Conservation (phyloP, 768 basidiomycete species). For the Dacryopinax spathularia region DNA sequence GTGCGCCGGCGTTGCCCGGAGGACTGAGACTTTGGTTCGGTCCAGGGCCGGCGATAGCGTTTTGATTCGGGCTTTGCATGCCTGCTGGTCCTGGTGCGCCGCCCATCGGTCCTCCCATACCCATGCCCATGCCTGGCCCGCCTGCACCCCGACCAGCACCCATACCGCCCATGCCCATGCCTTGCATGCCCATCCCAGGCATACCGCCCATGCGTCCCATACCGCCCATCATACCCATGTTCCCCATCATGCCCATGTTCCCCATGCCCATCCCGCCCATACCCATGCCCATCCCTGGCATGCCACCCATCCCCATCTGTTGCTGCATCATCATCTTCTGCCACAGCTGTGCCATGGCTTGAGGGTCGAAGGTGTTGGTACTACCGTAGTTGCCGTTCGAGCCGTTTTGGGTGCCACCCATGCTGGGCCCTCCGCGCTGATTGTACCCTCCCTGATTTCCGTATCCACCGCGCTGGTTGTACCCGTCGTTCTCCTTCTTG, state of each 20-base stretch:
- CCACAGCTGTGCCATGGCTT: slow-evolving; percentile 82
- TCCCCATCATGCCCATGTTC: slow-evolving; percentile 22
- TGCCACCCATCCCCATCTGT: slow-evolving; percentile 43
- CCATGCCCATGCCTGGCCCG: slow-evolving; percentile 27
- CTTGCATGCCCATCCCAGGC: slow-evolving; percentile 23
- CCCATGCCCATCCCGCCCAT: slow-evolving; percentile 15
- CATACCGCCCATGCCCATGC: slow-evolving; percentile 27
- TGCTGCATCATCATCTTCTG: slow-evolving; percentile 73
- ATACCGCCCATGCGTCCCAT: slow-evolving; percentile 24
- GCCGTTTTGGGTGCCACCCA: slow-evolving; percentile 28
- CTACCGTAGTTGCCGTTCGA: slow-evolving; percentile 15
- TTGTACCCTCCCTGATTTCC: slow-evolving; percentile 33
- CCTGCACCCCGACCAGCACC: too few relatives aligned
- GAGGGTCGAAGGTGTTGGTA: slow-evolving; percentile 59
- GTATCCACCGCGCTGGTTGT: slow-evolving; percentile 53
- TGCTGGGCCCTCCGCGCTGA: slow-evolving; percentile 19
- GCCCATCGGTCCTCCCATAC: slow-evolving; percentile 1
- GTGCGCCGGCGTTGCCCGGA: neutral
- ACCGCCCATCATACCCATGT: slow-evolving; percentile 19
- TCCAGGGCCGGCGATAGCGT: neutral
- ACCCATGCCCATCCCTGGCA: slow-evolving; percentile 15
- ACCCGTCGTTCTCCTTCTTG: slow-evolving; percentile 12
- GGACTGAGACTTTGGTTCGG: neutral
- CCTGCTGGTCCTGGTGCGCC: neutral
- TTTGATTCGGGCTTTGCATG: neutral